Conservation (phyloP, 1,284 basidiomycete species). For the Athelia sp. region DNA sequence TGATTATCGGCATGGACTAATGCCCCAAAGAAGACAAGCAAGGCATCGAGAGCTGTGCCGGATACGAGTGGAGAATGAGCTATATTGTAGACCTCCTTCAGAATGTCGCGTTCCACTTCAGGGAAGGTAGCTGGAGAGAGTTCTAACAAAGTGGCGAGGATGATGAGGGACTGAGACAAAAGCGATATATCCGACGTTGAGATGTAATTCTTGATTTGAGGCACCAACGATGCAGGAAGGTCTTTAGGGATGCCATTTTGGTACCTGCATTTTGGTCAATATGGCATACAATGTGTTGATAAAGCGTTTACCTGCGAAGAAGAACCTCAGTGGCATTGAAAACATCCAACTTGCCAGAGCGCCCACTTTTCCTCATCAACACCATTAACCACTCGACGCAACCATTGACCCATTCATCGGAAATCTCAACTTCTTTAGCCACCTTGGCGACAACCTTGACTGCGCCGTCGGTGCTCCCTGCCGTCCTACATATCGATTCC, state of each 20-base stretch:
- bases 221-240: slow-evolving; percentile 59
- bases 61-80: slow-evolving; percentile 77
- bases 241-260: slow-evolving; percentile 55
- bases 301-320: slow-evolving; percentile 49
- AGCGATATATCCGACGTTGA: slow-evolving; percentile 71
- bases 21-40: slow-evolving; percentile 76
- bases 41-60: slow-evolving; percentile 70
- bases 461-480: slow-evolving; percentile 68
- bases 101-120: slow-evolving; percentile 65
- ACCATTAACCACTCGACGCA: slow-evolving; percentile 76
- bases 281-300: slow-evolving; percentile 4
- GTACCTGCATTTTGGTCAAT: slow-evolving; percentile 42
- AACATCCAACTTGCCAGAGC: slow-evolving; percentile 74
- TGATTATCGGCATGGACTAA: slow-evolving; percentile 81
- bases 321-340: slow-evolving; percentile 79
- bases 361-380: slow-evolving; percentile 77
- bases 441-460: slow-evolving; percentile 72
- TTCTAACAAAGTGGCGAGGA: slow-evolving; percentile 68
- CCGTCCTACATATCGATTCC: slow-evolving; percentile 76
- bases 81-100: slow-evolving; percentile 66
- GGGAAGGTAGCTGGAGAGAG: slow-evolving; percentile 63
- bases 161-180: slow-evolving; percentile 70
- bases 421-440: slow-evolving; percentile 59
- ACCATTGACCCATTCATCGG: slow-evolving; percentile 76
- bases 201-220: slow-evolving; percentile 73